Conservation (phyloP, 768 basidiomycete species). For the Xerocomus brunneocitrinus region DNA sequence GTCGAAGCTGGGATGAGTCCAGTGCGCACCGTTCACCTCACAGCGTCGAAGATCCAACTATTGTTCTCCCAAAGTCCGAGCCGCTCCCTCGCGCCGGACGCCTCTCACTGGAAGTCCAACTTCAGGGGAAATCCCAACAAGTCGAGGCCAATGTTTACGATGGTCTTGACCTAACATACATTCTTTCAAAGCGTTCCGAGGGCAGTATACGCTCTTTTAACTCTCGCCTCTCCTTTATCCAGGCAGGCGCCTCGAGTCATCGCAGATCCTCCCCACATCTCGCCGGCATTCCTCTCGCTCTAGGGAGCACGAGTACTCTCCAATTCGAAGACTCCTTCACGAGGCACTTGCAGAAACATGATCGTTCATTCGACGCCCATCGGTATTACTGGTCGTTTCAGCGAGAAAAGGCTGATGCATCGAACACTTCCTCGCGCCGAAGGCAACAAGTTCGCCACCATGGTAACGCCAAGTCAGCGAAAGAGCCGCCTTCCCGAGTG, state of each 20-base stretch:
- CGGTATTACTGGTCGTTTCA: conserved; percentile 56
- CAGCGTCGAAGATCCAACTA: conserved; percentile 17
- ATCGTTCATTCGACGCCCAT: conserved; percentile 41
- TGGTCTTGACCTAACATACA: conserved; percentile 45
- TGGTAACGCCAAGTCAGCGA: conserved; percentile 12
- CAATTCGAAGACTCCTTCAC: conserved; percentile 39
- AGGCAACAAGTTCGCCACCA: conserved; percentile 18
- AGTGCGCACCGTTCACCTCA: conserved; percentile 17
- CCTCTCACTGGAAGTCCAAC: conserved; percentile 46
- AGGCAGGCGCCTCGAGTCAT: neutral
- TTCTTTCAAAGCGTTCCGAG: conserved; percentile 32
- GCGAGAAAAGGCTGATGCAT: conserved; percentile 44
- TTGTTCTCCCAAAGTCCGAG: conserved; percentile 46
- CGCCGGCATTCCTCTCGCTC: conserved; percentile 14
- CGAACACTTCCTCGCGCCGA: conserved; percentile 20
- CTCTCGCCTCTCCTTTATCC: conserved; percentile 21
- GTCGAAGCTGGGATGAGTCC: conserved; percentile 55
- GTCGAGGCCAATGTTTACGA: conserved; percentile 15
- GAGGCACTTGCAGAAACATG: conserved; percentile 33
- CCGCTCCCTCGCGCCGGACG: conserved; percentile 43
- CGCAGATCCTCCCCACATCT: conserved; percentile 26
- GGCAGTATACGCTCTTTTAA: conserved; percentile 33
- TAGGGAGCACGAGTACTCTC: conserved; percentile 34
- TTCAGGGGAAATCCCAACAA: conserved; percentile 20
- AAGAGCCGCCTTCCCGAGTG: conserved; percentile 20